Conservation (phyloP, 495 filamentous ascomycete species). For the Talaromyces adpressus region DNA sequence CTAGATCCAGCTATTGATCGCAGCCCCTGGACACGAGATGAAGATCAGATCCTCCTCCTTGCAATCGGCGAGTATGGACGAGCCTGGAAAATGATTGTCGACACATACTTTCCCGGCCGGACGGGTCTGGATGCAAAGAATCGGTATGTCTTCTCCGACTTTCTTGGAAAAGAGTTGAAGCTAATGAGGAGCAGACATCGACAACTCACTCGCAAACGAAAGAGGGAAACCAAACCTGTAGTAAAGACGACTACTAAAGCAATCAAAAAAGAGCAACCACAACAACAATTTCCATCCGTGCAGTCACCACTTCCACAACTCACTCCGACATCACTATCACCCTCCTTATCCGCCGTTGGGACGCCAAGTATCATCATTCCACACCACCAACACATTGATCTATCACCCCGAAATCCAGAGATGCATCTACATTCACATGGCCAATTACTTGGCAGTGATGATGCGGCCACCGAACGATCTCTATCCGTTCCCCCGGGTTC, state of each 20-base stretch:
- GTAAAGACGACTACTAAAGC: not conserved
- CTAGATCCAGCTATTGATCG: slow-evolving; percentile 17
- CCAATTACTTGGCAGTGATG: not conserved
- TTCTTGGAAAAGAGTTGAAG: not conserved
- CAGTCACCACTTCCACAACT: not conserved
- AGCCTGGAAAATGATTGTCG: slow-evolving; percentile 15
- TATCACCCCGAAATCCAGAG: not conserved
- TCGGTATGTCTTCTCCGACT: slow-evolving; percentile 8
- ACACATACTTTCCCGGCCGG: slow-evolving; percentile 11
- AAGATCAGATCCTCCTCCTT: slow-evolving; percentile 11
- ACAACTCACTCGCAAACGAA: slow-evolving; percentile 4
- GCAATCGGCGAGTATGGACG: slow-evolving; percentile 10
- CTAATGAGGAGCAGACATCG: slow-evolving; percentile 3
- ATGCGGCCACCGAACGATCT: not conserved
- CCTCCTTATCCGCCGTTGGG: not conserved
- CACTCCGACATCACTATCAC: not conserved
- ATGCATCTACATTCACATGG: not conserved
- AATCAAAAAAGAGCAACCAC: not conserved
- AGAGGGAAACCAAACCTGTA: slow-evolving; percentile 1
- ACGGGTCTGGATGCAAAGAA: slow-evolving; percentile 17
- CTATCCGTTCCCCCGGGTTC: not conserved
- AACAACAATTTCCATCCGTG: not conserved
- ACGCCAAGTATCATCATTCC: not conserved
- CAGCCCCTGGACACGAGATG: slow-evolving; percentile 14
- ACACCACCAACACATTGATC: not conserved